Evolutionary conservation across 257 asterid species (phyloP).

Genomic region (Henckelia pumila): DNA sequence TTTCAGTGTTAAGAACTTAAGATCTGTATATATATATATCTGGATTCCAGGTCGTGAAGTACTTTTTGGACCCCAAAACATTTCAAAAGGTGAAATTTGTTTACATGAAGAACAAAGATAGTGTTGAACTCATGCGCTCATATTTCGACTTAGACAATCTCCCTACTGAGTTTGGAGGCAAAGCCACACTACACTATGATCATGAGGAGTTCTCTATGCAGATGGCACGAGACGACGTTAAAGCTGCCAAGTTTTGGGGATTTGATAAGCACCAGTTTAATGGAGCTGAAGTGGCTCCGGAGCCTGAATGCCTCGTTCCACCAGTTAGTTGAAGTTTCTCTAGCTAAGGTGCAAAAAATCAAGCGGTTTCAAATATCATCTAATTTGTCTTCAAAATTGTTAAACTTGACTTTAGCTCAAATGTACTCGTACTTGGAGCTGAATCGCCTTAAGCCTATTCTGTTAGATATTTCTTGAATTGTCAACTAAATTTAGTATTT

Average conservation of each 20-base stretch:
- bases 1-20: not conserved
- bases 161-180: constrained; percentile 90
- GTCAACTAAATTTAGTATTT: no score
- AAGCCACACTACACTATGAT: constrained; percentile 69
- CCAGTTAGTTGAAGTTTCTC: constrained; percentile 36
- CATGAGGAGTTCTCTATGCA: constrained; percentile 83
- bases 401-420: not conserved
- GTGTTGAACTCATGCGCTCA: constrained; percentile 77
- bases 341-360: not conserved
- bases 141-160: constrained; percentile 82
- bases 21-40: not conserved
- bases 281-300: constrained; percentile 67
- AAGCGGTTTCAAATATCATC: not conserved
- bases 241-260: constrained; percentile 73
- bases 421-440: no score
- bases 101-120: constrained; percentile 83
- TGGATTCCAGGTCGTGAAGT: constrained; percentile 76
- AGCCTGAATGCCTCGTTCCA: constrained; percentile 43
- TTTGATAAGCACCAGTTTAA: constrained; percentile 47
- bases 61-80: constrained; percentile 78
- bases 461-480: no score
- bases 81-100: constrained; percentile 94
- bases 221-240: constrained; percentile 79
- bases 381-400: not conserved
- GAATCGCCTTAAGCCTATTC: no score